Evolutionary conservation across 192 early-diverging fungal genomes (phyloP).

Genomic region (Lobulomyces angularis): DNA sequence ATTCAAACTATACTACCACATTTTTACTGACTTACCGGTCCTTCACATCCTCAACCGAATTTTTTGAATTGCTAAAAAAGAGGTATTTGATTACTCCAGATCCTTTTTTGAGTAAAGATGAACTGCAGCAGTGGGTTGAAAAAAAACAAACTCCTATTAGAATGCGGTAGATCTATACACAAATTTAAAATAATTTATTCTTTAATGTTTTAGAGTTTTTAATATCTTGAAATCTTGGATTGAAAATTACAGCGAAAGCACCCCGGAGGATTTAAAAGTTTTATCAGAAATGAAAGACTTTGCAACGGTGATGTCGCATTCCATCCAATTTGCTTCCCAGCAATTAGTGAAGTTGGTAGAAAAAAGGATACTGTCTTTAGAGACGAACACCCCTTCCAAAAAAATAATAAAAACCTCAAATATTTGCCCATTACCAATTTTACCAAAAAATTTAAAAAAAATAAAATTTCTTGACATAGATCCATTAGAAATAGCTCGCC

Average conservation of each 20-base stretch:
- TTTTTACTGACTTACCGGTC: constrained; percentile 94
- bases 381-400: too few species aligned
- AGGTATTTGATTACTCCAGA: constrained; percentile 75
- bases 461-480: constrained; percentile 80
- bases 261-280: constrained; percentile 47
- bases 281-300: constrained; percentile 64
- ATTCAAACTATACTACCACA: constrained; percentile 69
- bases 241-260: constrained; percentile 80
- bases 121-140: constrained; percentile 69
- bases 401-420: constrained; percentile 30
- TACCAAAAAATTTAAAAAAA: constrained; percentile 65
- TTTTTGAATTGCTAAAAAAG: constrained; percentile 59
- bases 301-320: constrained; percentile 48
- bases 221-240: constrained; percentile 95
- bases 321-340: neutral
- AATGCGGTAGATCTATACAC: constrained; percentile 30
- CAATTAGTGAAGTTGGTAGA: constrained; percentile 37
- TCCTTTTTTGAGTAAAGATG: constrained; percentile 36
- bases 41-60: constrained; percentile 66
- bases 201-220: constrained; percentile 48
- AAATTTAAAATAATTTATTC: constrained; percentile 1
- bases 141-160: constrained; percentile 80
- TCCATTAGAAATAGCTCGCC: constrained; percentile 83
- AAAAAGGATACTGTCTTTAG: constrained; percentile 51
- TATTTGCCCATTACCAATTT: constrained; percentile 60